A percentile compares a stretch with the other conserved stretches of the same genome.
These are phyloP conservation scores for Epichloe hybrida DNA, from an alignment of 2,329 filamentous ascomycete genomes.

Conservation along the genomic window DNA sequence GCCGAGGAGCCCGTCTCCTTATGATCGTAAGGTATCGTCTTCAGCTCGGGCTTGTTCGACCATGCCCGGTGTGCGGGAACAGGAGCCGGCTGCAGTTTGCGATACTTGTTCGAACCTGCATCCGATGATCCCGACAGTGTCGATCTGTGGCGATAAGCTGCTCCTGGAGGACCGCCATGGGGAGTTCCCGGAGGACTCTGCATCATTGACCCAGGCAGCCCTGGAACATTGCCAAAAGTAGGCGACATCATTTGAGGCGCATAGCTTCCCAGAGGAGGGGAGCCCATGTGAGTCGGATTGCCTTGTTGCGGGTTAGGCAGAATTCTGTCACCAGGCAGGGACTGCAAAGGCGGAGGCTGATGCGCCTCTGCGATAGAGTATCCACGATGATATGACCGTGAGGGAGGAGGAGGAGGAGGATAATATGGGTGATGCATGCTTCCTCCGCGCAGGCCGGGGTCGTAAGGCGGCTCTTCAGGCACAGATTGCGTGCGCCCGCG, in stretches of 20 bases:
- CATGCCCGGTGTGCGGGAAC: conserved; percentile 37
- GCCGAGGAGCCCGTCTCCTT: conserved; percentile 44
- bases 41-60: conserved; percentile 36
- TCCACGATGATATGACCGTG: conserved; percentile 18
- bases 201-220: conserved; percentile 17
- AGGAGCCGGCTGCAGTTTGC: conserved; percentile 45
- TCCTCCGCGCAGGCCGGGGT: conserved; percentile 18
- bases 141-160: conserved; percentile 22
- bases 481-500: conserved; percentile 21
- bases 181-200: conserved; percentile 24
- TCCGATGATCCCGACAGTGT: conserved; percentile 25
- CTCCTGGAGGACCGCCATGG: conserved; percentile 15
- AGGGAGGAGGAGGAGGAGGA: conserved; percentile 13
- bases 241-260: conserved; percentile 22
- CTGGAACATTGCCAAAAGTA: conserved; percentile 20
- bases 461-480: conserved; percentile 20
- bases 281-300: conserved; percentile 19
- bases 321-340: conserved; percentile 19
- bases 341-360: conserved; percentile 17
- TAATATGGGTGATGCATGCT: conserved; percentile 20
- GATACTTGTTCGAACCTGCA: conserved; percentile 32
- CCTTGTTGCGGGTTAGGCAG: conserved; percentile 21
- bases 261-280: conserved; percentile 19
- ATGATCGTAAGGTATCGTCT: conserved; percentile 45
- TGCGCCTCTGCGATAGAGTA: conserved; percentile 16